Evolutionary conservation across 169 alveolate species (phyloP).

Genomic region (Perkinsus marinus): DNA sequence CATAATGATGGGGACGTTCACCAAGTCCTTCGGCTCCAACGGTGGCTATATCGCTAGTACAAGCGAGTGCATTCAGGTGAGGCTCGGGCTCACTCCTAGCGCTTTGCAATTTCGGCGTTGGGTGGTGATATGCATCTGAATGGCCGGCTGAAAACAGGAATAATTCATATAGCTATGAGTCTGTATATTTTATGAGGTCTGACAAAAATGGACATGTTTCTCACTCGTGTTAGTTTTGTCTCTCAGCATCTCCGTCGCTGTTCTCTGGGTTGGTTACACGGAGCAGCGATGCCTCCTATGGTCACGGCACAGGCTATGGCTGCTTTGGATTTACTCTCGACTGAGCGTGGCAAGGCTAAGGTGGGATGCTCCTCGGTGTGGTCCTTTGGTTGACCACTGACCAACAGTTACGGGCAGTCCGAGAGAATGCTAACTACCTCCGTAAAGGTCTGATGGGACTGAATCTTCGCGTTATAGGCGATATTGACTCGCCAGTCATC

Average conservation of each 20-base stretch:
- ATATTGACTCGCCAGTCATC: neutral
- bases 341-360: neutral
- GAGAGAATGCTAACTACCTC: neutral
- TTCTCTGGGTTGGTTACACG: neutral
- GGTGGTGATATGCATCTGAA: no score
- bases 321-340: neutral
- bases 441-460: neutral
- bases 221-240: neutral
- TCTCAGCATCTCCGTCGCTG: neutral
- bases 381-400: neutral
- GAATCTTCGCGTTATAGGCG: neutral
- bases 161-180: no score
- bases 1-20: conserved; percentile 64
- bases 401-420: neutral
- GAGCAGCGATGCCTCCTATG: neutral
- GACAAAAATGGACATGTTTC: no score
- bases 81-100: no score
- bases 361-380: neutral
- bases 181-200: neutral
- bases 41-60: conserved; percentile 62
- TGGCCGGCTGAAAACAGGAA: no score
- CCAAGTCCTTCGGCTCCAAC: conserved; percentile 63
- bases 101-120: no score
- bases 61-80: neutral
- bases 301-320: conserved; percentile 6